These are phyloP conservation scores for Claviceps sp. DNA, from an alignment of 2,329 filamentous ascomycete species.

Conservation along the genomic window DNA sequence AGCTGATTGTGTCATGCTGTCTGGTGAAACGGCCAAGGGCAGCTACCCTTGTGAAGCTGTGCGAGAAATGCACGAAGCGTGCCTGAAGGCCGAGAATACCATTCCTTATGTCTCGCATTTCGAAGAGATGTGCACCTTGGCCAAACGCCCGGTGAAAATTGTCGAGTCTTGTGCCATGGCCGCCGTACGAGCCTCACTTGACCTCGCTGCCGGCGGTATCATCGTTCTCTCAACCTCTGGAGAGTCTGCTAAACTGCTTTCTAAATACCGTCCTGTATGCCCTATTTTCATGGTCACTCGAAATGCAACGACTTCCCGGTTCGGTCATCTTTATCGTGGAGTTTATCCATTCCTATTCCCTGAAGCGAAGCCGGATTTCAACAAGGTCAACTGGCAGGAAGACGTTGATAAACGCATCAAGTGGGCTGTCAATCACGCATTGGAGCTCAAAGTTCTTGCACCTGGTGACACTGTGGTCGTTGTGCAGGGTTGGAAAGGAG, in stretches of 20 bases:
- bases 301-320: constrained; percentile 70
- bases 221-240: constrained; percentile 93
- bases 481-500: constrained; percentile 83
- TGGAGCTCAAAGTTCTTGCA: constrained; percentile 65
- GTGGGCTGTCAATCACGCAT: constrained; percentile 84
- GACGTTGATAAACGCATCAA: constrained; percentile 95
- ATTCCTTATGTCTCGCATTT: constrained; percentile 96
- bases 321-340: constrained; percentile 89
- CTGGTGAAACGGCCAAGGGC: constrained; percentile 97
- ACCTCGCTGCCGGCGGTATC: constrained; percentile 92
- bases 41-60: constrained; percentile 87
- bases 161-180: constrained; percentile 95
- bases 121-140: constrained; percentile 80
- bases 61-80: constrained; percentile 96
- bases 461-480: constrained; percentile 66
- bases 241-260: constrained; percentile 84
- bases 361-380: constrained; percentile 89
- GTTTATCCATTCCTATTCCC: constrained; percentile 96
- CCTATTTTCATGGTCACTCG: constrained; percentile 99
- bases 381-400: constrained; percentile 90
- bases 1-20: constrained; percentile 99
- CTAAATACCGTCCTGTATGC: constrained; percentile 97
- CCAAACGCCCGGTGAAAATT: constrained; percentile 71
- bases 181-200: constrained; percentile 85
- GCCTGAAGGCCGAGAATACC: constrained; percentile 89